Conservation (phyloP, 1,284 basidiomycete species). For the Ceraceosorus guamensis region DNA sequence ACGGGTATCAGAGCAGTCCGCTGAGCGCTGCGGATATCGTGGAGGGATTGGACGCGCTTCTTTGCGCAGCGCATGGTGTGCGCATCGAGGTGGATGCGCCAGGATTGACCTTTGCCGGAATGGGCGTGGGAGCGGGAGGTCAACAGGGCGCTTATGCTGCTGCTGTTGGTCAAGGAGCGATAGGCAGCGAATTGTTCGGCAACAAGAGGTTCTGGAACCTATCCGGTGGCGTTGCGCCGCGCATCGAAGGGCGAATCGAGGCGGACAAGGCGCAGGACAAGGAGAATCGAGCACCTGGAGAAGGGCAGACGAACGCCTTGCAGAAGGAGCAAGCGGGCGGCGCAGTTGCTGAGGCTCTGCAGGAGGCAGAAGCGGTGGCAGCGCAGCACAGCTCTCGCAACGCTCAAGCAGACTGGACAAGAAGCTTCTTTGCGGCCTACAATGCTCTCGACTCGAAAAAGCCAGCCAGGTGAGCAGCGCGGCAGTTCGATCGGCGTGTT, state of each 20-base stretch:
- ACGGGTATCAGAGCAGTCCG: constrained; percentile 76
- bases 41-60: constrained; percentile 75
- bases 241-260: no score
- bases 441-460: constrained; percentile 28
- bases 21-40: constrained; percentile 88
- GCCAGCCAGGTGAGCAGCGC: constrained; percentile 12
- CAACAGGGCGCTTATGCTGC: constrained; percentile 9
- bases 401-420: constrained; percentile 13
- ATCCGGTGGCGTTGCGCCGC: no score
- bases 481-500: no score
- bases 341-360: constrained; percentile 60
- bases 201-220: constrained; percentile 29
- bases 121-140: constrained; percentile 8
- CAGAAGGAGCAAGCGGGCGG: neutral
- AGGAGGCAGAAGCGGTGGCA: constrained; percentile 65
- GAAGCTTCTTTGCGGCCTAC: constrained; percentile 38
- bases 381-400: constrained; percentile 13
- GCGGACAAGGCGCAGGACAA: constrained; percentile 15
- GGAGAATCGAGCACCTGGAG: constrained; percentile 24
- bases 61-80: constrained; percentile 85
- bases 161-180: constrained; percentile 1
- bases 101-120: constrained; percentile 26
- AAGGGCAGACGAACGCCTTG: neutral
- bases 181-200: constrained; percentile 24
- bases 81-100: constrained; percentile 66